A percentile compares a stretch with the other conserved stretches of the same genome.
These are phyloP conservation scores for Tulasnella sp. DNA, from an alignment of 768 basidiomycete species.

Conservation along the genomic window DNA sequence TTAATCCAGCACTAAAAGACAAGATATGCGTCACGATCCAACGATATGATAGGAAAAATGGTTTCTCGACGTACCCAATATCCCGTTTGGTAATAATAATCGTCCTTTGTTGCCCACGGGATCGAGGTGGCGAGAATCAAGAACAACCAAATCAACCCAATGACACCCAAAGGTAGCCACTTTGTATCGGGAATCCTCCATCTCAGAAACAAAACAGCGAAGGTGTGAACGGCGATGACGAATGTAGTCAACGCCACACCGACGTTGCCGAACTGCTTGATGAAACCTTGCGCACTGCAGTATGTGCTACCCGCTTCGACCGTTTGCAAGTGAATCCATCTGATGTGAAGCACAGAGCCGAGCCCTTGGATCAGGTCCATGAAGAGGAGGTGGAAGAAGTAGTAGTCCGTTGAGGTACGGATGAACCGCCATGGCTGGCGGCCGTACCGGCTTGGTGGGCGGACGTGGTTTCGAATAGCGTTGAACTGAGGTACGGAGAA, in stretches of 20 bases:
- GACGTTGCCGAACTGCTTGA: slow-evolving; percentile 23
- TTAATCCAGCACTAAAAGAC: slow-evolving; percentile 55
- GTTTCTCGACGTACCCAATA: not conserved
- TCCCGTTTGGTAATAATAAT: not conserved
- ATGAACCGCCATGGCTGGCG: slow-evolving; percentile 15
- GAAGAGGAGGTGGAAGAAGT: slow-evolving; percentile 42
- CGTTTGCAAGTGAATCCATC: slow-evolving; percentile 44
- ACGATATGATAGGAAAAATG: not conserved
- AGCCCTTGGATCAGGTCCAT: slow-evolving; percentile 43
- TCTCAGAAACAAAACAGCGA: slow-evolving; percentile 47
- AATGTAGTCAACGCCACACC: not conserved
- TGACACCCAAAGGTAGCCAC: slow-evolving; percentile 44
- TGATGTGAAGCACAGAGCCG: slow-evolving; percentile 48
- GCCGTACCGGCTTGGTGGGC: not conserved
- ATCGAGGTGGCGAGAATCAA: slow-evolving; percentile 43
- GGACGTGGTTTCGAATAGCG: not conserved
- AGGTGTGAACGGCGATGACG: slow-evolving; percentile 43
- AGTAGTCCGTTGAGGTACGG: slow-evolving; percentile 40
- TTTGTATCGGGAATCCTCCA: slow-evolving; percentile 43
- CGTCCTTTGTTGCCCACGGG: not conserved
- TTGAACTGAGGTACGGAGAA: not conserved
- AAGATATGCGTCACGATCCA: not conserved
- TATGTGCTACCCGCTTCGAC: slow-evolving; percentile 42
- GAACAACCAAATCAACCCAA: slow-evolving; percentile 48
- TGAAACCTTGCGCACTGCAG: slow-evolving; percentile 47